Evolutionary conservation across 2,329 filamentous ascomycete species (phyloP).

Genomic region (Nothomitra cinnamomea): DNA sequence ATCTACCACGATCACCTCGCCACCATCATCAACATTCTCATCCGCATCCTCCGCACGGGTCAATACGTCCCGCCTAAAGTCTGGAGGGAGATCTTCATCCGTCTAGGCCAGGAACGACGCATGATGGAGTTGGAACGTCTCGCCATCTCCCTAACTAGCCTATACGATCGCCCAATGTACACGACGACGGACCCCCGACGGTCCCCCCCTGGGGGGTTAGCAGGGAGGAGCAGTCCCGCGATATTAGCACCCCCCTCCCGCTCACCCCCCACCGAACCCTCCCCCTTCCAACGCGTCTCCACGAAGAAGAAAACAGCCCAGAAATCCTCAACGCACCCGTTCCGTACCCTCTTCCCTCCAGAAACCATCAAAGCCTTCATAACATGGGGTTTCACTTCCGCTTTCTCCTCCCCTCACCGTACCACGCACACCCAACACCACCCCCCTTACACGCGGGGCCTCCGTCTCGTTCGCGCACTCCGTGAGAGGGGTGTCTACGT

Average conservation of each 20-base stretch:
- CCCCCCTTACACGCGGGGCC: not conserved
- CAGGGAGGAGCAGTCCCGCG: no score
- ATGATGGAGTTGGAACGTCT: constrained; percentile 35
- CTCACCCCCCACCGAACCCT: constrained; percentile 9
- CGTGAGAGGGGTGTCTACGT: not conserved
- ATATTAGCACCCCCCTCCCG: constrained; percentile 8
- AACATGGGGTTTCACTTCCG: constrained; percentile 29
- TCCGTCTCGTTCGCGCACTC: not conserved
- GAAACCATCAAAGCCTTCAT: constrained; percentile 30
- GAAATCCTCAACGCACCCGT: no score
- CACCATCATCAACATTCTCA: constrained; percentile 30
- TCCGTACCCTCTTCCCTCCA: constrained; percentile 25
- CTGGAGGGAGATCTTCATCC: constrained; percentile 42
- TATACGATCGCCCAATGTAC: constrained; percentile 18
- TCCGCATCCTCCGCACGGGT: constrained; percentile 29
- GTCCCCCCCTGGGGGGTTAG: no score
- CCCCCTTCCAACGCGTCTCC: constrained; percentile 5
- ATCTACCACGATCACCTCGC: constrained; percentile 20
- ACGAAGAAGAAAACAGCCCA: constrained; percentile 8
- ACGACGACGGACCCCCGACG: no score
- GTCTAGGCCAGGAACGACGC: constrained; percentile 38
- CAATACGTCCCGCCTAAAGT: constrained; percentile 23
- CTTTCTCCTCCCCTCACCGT: not conserved
- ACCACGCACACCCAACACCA: not conserved
- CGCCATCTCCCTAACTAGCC: constrained; percentile 31